These are phyloP conservation scores for Paramyrothecium roridum DNA, from an alignment of 2,329 filamentous ascomycete species.

Conservation along the genomic window DNA sequence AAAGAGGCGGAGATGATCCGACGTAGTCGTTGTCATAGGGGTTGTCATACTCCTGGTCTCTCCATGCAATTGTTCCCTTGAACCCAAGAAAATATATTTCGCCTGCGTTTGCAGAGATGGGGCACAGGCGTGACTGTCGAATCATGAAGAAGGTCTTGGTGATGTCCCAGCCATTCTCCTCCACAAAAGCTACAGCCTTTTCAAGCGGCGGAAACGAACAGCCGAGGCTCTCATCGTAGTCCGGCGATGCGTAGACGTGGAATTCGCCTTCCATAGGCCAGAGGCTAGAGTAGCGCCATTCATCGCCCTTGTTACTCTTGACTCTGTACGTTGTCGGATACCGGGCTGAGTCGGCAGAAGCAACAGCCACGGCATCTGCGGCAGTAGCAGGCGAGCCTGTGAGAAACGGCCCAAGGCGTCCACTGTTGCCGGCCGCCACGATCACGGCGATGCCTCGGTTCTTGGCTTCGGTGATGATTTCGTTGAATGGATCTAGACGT, in stretches of 20 bases:
- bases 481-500: background rate
- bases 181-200: background rate
- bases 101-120: background rate
- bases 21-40: slow-evolving; percentile 4
- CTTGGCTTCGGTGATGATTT: background rate
- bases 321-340: slow-evolving; percentile 9
- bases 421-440: slow-evolving; percentile 15
- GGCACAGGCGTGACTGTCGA: background rate
- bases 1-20: background rate
- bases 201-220: background rate
- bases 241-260: background rate
- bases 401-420: background rate
- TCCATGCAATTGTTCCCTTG: slow-evolving; percentile 1
- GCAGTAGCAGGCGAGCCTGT: slow-evolving; percentile 8
- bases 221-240: slow-evolving; percentile 1
- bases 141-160: slow-evolving; percentile 5
- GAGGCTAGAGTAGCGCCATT: slow-evolving; percentile 4
- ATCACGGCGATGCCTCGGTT: slow-evolving; percentile 11
- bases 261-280: slow-evolving; percentile 5
- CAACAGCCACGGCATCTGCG: slow-evolving; percentile 16
- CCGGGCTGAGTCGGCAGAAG: slow-evolving; percentile 12
- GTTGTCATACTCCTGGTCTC: slow-evolving; percentile 1
- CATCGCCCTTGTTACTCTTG: slow-evolving; percentile 2
- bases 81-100: background rate
- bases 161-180: slow-evolving; percentile 3